A percentile compares a stretch with the other conserved stretches of the same genome.
phyloP scores from a whole-genome alignment of 306 rosid species.

The Comarum palustre region DNA sequence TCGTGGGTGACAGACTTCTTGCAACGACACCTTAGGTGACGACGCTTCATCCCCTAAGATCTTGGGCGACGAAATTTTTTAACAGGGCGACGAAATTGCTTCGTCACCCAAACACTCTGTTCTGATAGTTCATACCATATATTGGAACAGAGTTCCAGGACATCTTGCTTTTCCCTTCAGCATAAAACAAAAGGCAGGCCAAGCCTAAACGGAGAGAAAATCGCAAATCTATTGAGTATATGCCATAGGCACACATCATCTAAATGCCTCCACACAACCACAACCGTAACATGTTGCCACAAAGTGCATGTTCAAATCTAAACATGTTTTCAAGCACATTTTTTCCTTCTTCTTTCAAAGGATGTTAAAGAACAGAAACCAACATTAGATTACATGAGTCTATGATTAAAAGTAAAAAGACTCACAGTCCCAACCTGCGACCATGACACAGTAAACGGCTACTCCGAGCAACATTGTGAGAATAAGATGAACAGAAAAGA shows the following conservation, averaged over 20 bases:
- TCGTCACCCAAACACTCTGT: too few species aligned
- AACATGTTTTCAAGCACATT: too few species aligned
- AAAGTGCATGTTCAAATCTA: neutral
- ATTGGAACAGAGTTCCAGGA: neutral
- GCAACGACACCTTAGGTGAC: too few species aligned
- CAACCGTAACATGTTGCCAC: constrained; percentile 12
- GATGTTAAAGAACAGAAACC: neutral
- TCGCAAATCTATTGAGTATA: neutral
- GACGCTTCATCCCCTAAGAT: too few species aligned
- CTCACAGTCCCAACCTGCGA: neutral
- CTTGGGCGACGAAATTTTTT: too few species aligned
- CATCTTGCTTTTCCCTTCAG: neutral
- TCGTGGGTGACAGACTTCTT: too few species aligned
- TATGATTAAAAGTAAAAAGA: neutral
- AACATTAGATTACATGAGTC: neutral
- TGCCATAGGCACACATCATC: neutral
- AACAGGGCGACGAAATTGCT: too few species aligned
- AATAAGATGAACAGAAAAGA: constrained; percentile 88
- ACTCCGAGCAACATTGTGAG: constrained; percentile 96
- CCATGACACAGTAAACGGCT: constrained; percentile 29
- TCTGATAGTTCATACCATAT: too few species aligned
- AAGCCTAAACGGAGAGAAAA: too few species aligned
- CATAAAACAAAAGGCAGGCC: neutral
- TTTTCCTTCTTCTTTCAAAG: neutral
- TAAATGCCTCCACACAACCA: neutral